Conservation (phyloP, 2,329 filamentous ascomycete species). For the Botrytis paeoniae region DNA sequence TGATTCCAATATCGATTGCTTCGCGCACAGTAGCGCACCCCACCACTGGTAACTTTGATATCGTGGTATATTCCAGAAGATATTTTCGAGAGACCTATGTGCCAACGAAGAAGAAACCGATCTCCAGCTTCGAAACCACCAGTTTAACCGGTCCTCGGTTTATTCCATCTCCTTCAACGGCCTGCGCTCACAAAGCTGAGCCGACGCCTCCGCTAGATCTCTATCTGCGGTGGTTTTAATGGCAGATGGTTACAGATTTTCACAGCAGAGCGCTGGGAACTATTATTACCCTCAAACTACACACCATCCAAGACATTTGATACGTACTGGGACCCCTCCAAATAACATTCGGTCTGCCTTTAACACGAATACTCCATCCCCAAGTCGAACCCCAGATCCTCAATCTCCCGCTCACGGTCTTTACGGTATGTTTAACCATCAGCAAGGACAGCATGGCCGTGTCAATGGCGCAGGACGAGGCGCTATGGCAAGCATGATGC, state of each 20-base stretch:
- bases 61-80: constrained; percentile 33
- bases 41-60: constrained; percentile 16
- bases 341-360: constrained; percentile 43
- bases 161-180: constrained; percentile 21
- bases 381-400: constrained; percentile 53
- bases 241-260: constrained; percentile 67
- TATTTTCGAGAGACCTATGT: constrained; percentile 36
- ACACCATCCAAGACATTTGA: constrained; percentile 45
- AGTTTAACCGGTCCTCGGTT: constrained; percentile 27
- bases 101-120: constrained; percentile 38
- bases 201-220: constrained; percentile 28
- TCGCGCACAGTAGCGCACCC: constrained; percentile 15
- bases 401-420: constrained; percentile 39
- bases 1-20: constrained; percentile 12
- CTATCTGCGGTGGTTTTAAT: constrained; percentile 48
- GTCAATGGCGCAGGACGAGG: constrained; percentile 67
- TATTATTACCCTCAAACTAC: constrained; percentile 53
- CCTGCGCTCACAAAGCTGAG: constrained; percentile 31
- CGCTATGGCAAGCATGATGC: constrained; percentile 65
- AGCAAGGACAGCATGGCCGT: constrained; percentile 71
- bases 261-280: constrained; percentile 56
- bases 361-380: constrained; percentile 50
- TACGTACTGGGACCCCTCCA: constrained; percentile 44
- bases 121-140: constrained; percentile 33
- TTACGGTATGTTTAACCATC: constrained; percentile 66